These are phyloP conservation scores for Silene uniflora DNA, from an alignment of 148 eudicot species.

Conservation along the genomic window DNA sequence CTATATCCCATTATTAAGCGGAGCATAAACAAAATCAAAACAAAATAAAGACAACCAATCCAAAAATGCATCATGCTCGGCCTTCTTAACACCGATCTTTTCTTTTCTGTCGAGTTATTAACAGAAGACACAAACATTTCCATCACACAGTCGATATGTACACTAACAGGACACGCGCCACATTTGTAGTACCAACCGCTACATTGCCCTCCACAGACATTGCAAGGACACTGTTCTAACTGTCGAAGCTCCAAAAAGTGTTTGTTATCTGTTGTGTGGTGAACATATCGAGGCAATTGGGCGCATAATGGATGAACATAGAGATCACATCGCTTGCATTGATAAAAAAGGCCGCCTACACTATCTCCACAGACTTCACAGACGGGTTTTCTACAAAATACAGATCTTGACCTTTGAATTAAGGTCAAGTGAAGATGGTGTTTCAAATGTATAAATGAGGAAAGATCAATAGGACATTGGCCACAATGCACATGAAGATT, in stretches of 20 bases:
- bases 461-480: constrained; percentile 10
- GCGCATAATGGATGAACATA: constrained; percentile 21
- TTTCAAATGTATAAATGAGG: constrained; percentile 11
- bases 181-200: constrained; percentile 18
- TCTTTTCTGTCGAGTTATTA: background rate
- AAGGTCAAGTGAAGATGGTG: constrained; percentile 17
- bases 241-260: constrained; percentile 11
- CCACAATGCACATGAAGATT: constrained; percentile 17
- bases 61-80: background rate
- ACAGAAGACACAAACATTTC: background rate
- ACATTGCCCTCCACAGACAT: background rate
- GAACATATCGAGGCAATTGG: constrained; percentile 17
- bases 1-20: no score
- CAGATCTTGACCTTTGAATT: constrained; percentile 8
- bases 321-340: constrained; percentile 11
- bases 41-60: constrained; percentile 4
- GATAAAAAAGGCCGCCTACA: constrained; percentile 15
- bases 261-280: background rate
- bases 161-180: background rate
- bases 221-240: background rate
- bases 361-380: constrained; percentile 12
- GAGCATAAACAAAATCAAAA: background rate
- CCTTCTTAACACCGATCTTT: constrained; percentile 3
- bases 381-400: background rate
- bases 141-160: constrained; percentile 20